phyloP scores from a whole-genome alignment of 768 basidiomycete genomes.

The Mycena olivaceomarginata region DNA sequence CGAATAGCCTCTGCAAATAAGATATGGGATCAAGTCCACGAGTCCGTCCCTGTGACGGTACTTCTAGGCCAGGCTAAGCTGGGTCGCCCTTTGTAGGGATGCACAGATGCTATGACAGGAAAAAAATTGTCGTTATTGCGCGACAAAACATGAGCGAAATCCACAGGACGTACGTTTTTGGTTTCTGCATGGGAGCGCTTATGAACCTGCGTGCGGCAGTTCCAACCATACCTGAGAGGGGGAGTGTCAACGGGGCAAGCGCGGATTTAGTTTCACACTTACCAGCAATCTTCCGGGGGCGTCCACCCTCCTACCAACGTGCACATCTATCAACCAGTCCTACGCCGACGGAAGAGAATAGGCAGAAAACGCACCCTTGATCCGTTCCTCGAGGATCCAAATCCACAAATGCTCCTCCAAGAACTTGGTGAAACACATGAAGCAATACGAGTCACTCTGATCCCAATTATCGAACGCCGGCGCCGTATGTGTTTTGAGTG shows the following conservation, averaged over 20 bases:
- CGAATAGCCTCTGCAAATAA: neutral
- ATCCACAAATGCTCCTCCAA: too few species aligned
- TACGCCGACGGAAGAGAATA: too few species aligned
- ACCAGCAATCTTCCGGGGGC: constrained; percentile 1
- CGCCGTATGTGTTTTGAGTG: neutral
- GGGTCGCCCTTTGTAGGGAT: neutral
- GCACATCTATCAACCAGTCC: too few species aligned
- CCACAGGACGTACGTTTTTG: too few species aligned
- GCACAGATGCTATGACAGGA: constrained; percentile 1
- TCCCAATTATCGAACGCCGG: neutral
- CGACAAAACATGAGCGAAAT: too few species aligned
- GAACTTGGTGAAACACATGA: too few species aligned
- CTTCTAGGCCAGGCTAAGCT: neutral
- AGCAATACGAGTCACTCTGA: too few species aligned
- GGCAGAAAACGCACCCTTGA: too few species aligned
- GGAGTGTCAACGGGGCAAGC: neutral
- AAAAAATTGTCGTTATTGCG: neutral
- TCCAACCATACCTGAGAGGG: neutral
- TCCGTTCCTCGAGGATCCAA: too few species aligned
- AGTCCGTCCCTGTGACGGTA: neutral
- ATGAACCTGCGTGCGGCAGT: too few species aligned
- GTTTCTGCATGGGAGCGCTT: too few species aligned
- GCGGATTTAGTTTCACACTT: neutral
- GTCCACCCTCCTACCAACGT: neutral
- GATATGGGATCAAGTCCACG: neutral